Evolutionary conservation across 2,329 filamentous ascomycete genomes (phyloP), one percentile per base, ranked within the genome.

Genomic region (Acrocalymma vagum): DNA sequence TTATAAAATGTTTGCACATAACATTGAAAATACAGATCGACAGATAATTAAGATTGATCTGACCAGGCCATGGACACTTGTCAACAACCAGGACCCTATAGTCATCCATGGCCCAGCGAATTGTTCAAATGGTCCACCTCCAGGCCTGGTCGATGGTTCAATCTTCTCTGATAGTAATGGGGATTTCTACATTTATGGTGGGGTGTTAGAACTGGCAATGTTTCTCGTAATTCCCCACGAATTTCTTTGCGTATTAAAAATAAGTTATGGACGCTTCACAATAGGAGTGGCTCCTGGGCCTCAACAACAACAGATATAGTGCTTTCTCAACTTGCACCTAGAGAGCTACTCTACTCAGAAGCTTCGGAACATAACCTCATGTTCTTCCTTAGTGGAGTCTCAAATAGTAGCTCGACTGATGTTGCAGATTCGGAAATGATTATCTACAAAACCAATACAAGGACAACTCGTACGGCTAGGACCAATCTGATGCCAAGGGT

Each of bases 371-470:
- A 39, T 6, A 23, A 32, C 23, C 42, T 39, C n/a, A 31, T 27
- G 9, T 39, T 40, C 21, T 39, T 35, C 14, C 26, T 45, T 10
- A 39, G 40, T 27, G 42, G 35, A 15, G 27, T 45, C 6, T 9
- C 31, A 4, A 22, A 31, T 7, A 29, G 40, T 20, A 27, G 26
- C 5, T 22, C 20, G 17, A 30, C 17, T 15, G 26, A 29, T 9
- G 3, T 24, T 6, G 17, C 20, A 9, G 13, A 22, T 15, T 17
- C 18, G 11, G n/a, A 17, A 13, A 38, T 38, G 35, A 29, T 25
- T 8, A 20, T 38, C n/a, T n/a, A 15, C 6, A 30, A 5, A 17
- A 38, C 35, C 15, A 15, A 38, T n/a, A 6, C 4, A 23, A 17
- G 13, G 24, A 20, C n/a, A 15, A 25, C 9, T n/a, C n/a, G n/a